Evolutionary conservation across 805 yeast species (phyloP).

Genomic region (Pichia exigua): DNA sequence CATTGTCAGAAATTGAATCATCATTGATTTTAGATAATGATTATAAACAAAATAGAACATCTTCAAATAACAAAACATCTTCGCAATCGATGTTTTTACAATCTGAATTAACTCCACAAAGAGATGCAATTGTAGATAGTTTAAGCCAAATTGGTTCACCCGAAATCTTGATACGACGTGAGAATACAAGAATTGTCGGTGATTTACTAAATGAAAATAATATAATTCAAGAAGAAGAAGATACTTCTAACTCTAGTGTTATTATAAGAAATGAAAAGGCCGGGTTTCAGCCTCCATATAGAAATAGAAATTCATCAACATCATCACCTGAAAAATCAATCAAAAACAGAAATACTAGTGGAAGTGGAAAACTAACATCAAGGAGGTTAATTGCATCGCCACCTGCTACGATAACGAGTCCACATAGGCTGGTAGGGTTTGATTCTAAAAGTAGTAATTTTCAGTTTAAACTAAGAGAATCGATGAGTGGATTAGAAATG

Average conservation of each 20-base stretch:
- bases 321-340: not conserved
- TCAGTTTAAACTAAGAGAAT: conserved; percentile 5
- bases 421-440: conserved; percentile 15
- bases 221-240: not conserved
- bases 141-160: conserved; percentile 1
- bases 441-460: conserved; percentile 7
- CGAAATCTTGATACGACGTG: not conserved
- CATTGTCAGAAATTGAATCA: conserved; percentile 8
- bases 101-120: conserved; percentile 8
- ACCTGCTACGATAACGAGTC: conserved; percentile 10
- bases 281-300: not conserved
- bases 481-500: not conserved
- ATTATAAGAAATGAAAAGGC: not conserved
- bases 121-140: not conserved
- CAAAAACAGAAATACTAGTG: not conserved
- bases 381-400: conserved; percentile 14
- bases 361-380: conserved; percentile 7
- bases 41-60: not conserved
- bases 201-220: not conserved
- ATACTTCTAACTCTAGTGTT: conserved; percentile 3
- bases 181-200: not conserved
- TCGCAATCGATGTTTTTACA: conserved; percentile 2
- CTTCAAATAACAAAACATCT: not conserved
- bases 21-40: conserved; percentile 7
- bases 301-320: not conserved